Evolutionary conservation across 164 flowering plant species (phyloP), one percentile per base, ranked within the genome.

Genomic region (Cinnamomum chago): DNA sequence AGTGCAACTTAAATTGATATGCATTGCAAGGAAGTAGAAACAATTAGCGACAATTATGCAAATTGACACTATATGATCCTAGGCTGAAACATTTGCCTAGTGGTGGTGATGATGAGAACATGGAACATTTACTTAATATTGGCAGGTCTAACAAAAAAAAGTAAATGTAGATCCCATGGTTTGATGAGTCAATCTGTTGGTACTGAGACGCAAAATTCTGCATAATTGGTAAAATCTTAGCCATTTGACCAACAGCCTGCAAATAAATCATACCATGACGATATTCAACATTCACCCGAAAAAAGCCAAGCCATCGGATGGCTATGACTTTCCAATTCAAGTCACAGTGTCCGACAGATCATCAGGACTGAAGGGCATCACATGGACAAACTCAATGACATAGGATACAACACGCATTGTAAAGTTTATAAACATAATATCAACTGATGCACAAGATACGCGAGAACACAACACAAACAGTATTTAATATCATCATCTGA

Each of bases 381-480:
- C 6, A 20, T 55, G 18, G 17, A 55, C 60, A 55, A 55, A 55
- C 60, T 55, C n/a, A 17, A 55, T 2, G n/a, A 3, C 60, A 3
- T 14, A 55, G 20, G 60, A 55, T 55, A 55, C 60, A 15, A 55
- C n/a, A 20, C 1, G 3, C 18, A 55, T 15, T 55, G 20, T 15
- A 15, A 55, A 55, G 13, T 17, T 15, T 3, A 55, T 3, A 55
- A 55, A 3, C 60, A 55, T 55, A 14, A 15, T 15, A 14, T 55
- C 60, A 15, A 13, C 60, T 55, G 60, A 55, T 14, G 60, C 60
- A 55, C 17, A 55, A 55, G 60, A 55, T 3, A 55, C 4, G n/a
- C 7, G 6, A 20, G 1, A 55, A 55, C 17, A 55, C n/a, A 30
- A 28, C 24, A 80, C 93, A 33, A 84, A 92, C 99, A 67, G 84